Evolutionary conservation across 345 rosid genomes (phyloP).

Genomic region (Pugionium dolabratum): DNA sequence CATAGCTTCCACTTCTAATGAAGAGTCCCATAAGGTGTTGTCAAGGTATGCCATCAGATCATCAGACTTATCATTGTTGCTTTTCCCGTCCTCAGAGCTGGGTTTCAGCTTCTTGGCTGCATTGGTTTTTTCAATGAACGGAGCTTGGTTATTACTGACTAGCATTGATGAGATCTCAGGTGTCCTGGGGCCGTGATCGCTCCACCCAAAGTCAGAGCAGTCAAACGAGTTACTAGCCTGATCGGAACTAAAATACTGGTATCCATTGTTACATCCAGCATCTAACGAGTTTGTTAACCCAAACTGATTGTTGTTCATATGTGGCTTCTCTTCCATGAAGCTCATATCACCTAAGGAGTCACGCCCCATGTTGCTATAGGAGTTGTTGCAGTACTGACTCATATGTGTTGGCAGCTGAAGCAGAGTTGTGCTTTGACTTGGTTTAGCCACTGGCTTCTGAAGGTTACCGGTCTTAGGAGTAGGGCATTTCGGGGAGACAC

Average conservation of each 20-base stretch:
- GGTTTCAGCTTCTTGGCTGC: slow-evolving; percentile 61
- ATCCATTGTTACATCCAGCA: slow-evolving; percentile 43
- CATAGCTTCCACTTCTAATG: slow-evolving; percentile 66
- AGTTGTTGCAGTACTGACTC: slow-evolving; percentile 47
- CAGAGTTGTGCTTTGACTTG: slow-evolving; percentile 29
- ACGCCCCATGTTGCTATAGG: slow-evolving; percentile 45
- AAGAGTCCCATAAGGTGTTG: slow-evolving; percentile 61
- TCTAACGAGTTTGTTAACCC: slow-evolving; percentile 45
- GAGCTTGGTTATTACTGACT: slow-evolving; percentile 49
- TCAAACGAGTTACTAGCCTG: slow-evolving; percentile 87
- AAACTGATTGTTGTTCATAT: slow-evolving; percentile 51
- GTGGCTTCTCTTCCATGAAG: slow-evolving; percentile 72
- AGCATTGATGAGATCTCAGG: slow-evolving; percentile 77
- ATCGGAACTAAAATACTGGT: slow-evolving; percentile 70
- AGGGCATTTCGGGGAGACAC: slow-evolving; percentile 48
- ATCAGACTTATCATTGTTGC: slow-evolving; percentile 50
- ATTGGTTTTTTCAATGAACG: slow-evolving; percentile 53
- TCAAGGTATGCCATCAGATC: slow-evolving; percentile 63
- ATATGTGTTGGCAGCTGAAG: slow-evolving; percentile 33
- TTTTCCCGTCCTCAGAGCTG: slow-evolving; percentile 38
- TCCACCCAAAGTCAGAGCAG: slow-evolving; percentile 83
- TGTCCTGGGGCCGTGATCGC: slow-evolving; percentile 69
- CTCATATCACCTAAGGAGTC: slow-evolving; percentile 51
- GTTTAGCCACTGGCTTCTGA: slow-evolving; percentile 46
- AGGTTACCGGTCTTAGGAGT: slow-evolving; percentile 46